Base-by-base conservation (phyloP, 306 rosid species). In the Medicago ruthenica region DNA sequence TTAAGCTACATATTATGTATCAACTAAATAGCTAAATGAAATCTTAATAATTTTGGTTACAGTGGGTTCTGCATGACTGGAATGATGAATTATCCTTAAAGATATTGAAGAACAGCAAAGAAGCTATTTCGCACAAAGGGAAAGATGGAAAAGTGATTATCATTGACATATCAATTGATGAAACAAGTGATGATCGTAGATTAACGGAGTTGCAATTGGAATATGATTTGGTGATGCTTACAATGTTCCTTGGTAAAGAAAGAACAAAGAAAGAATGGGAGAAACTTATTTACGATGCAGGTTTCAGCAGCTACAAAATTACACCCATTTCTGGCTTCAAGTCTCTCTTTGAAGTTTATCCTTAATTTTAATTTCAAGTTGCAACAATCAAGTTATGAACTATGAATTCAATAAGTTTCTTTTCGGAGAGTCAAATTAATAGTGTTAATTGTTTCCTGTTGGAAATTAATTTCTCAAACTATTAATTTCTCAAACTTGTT, bases 291-390 rank as follows among this genome's bases (percentile, higher is more conserved):
- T 59, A 54, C 0, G 78, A 85, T 10, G 89, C 93, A 5, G 96
- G 93, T 1, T 87, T 85, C 44, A 79, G 82, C 18, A 39, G 17
- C 59, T 87, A 81, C 85, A 83, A 84, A 66, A 81, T 85, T 5
- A 76, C 61, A 0, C 79, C 89, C 0, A 67, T 80, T 0, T 47
- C 79, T 73, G 88, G 90, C 14, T 73, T 83, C 15, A 84, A 81
- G 72, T 91, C 93, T 20, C 85, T 91, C 5, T 77, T 88, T 40
- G 92, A 87, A 74, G 85, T 87, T 69, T 88, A 42, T 69, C 90
- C 88, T 73, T 90, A 45, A 74, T 37, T 70, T 69, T 70, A 31
- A 4, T 34, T 34, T 20, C 10, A 60, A 18, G n/a, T 15, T 61
- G 6, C 4, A 69, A 20, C 3, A 21, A 34, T 34, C 36, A 21